These are phyloP conservation scores for Dicorynia guianensis DNA, from an alignment of 306 rosid genomes.

Conservation along the genomic window DNA sequence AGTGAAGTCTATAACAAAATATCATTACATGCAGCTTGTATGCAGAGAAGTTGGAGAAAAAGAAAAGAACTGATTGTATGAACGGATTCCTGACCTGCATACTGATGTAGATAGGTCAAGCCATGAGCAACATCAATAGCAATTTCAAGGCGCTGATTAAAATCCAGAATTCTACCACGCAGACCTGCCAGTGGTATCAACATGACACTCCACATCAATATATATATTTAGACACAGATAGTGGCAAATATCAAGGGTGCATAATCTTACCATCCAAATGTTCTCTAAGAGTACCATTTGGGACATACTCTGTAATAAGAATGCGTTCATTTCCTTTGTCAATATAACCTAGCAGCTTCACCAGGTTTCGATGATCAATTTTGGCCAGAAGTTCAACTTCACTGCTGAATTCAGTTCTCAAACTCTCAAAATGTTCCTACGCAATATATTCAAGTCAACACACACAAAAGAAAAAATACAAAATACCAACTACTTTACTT, in stretches of 20 bases:
- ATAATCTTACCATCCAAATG: constrained; percentile 89
- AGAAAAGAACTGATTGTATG: constrained; percentile 12
- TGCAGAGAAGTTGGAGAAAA: constrained; percentile 37
- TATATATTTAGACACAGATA: constrained; percentile 31
- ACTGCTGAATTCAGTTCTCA: constrained; percentile 84
- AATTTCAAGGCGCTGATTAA: constrained; percentile 95
- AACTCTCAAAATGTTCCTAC: constrained; percentile 82
- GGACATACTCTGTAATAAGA: constrained; percentile 86
- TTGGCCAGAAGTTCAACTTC: constrained; percentile 91
- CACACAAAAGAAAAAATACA: constrained; percentile 21
- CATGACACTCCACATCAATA: constrained; percentile 26
- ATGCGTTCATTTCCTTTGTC: constrained; percentile 88
- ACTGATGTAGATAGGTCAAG: constrained; percentile 86
- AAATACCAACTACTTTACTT: neutral
- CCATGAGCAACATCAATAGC: constrained; percentile 99
- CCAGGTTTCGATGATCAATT: constrained; percentile 94
- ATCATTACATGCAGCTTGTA: constrained; percentile 23
- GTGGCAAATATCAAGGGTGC: constrained; percentile 25
- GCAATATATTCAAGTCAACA: constrained; percentile 39
- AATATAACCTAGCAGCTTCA: constrained; percentile 85
- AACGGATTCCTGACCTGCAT: constrained; percentile 74
- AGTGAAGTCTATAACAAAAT: constrained; percentile 12
- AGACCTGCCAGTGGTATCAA: constrained; percentile 61
- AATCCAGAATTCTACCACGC: constrained; percentile 80
- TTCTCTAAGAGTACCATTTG: constrained; percentile 93